Evolutionary conservation across 2,329 filamentous ascomycete genomes (phyloP).

Genomic region (Juglanconis oblonga): DNA sequence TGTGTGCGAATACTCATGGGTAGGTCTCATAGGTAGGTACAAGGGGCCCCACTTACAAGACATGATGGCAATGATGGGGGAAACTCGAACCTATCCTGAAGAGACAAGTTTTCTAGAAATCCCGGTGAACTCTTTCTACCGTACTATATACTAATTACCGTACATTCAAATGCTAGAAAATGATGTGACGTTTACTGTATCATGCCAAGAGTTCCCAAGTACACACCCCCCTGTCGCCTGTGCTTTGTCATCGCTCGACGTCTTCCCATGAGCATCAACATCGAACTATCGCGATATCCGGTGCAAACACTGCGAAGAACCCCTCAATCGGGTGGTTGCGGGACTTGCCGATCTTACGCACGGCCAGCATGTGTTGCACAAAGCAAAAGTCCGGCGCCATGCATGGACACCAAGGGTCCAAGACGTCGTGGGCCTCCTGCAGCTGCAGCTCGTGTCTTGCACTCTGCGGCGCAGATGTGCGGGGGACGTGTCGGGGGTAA

Average conservation of each 20-base stretch:
- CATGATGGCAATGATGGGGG: neutral
- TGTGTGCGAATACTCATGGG: neutral
- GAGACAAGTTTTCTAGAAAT: neutral
- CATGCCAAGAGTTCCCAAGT: neutral
- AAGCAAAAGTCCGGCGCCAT: neutral
- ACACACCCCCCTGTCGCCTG: neutral
- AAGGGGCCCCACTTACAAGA: conserved; percentile 1
- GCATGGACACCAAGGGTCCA: neutral
- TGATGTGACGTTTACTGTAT: conserved; percentile 4
- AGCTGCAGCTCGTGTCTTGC: neutral
- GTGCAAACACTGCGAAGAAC: no score
- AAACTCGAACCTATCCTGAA: neutral
- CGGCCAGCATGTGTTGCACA: neutral
- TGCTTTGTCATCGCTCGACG: neutral
- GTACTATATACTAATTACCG: neutral
- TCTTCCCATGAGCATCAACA: neutral
- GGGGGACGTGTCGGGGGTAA: no score
- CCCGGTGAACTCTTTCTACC: neutral
- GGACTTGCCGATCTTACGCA: neutral
- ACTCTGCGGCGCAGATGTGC: neutral
- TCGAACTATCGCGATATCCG: no score
- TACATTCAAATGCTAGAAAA: neutral
- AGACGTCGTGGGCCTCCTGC: conserved; percentile 9
- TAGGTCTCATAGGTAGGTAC: neutral
- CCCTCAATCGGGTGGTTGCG: no score